A percentile compares a stretch with the other conserved stretches of the same genome.
phyloP scores from a whole-genome alignment of 345 rosid species.

The Cardamine occulta region DNA sequence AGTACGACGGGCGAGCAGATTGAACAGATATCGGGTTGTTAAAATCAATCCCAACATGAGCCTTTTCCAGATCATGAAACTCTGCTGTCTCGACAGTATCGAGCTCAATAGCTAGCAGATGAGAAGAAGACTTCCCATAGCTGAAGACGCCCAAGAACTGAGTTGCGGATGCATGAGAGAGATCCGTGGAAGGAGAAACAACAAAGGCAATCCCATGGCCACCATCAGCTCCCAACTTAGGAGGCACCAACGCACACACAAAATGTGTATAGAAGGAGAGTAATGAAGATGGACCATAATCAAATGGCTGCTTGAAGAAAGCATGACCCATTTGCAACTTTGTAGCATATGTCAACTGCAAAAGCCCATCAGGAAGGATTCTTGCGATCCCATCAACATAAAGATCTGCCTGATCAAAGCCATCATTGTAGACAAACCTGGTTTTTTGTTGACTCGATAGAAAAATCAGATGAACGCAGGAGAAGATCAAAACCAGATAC shows the following conservation, averaged over 20 bases:
- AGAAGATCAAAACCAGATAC: slow-evolving; percentile 21
- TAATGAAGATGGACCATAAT: slow-evolving; percentile 33
- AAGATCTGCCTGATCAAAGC: slow-evolving; percentile 45
- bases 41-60: slow-evolving; percentile 59
- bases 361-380: slow-evolving; percentile 47
- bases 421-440: slow-evolving; percentile 51
- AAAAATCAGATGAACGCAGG: slow-evolving; percentile 7
- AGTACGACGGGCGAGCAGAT: slow-evolving; percentile 8
- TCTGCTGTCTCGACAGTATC: slow-evolving; percentile 51
- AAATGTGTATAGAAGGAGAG: slow-evolving; percentile 46
- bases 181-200: slow-evolving; percentile 44
- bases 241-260: slow-evolving; percentile 48
- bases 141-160: slow-evolving; percentile 55
- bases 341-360: slow-evolving; percentile 56
- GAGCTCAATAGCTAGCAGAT: slow-evolving; percentile 60
- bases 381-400: slow-evolving; percentile 37
- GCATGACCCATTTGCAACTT: slow-evolving; percentile 47
- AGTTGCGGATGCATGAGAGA: slow-evolving; percentile 19
- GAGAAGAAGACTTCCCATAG: no score
- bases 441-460: slow-evolving; percentile 33
- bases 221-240: slow-evolving; percentile 10
- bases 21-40: slow-evolving; percentile 23
- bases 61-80: slow-evolving; percentile 39
- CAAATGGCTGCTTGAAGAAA: slow-evolving; percentile 48
- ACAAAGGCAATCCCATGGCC: slow-evolving; percentile 52